Percentiles rank a stretch among this genome's conserved stretches.
phyloP scores from a whole-genome alignment of 805 yeast genomes.

The Yamadazyma phyllophila region DNA sequence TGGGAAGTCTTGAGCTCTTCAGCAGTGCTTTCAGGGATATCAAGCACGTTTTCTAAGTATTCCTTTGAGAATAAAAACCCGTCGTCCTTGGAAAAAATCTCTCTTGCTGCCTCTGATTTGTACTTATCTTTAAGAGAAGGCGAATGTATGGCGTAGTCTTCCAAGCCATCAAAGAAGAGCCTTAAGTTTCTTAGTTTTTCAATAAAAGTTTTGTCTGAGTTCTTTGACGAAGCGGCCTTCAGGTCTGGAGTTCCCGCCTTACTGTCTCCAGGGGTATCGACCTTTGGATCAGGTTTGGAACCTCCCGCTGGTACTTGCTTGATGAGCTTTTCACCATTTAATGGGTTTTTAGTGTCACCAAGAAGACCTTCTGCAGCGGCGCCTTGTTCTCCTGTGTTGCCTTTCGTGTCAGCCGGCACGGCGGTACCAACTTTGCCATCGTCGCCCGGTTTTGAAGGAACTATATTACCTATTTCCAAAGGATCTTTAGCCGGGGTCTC shows the following conservation, averaged over 20 bases:
- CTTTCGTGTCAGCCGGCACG: no score
- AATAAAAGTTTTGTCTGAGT: not conserved
- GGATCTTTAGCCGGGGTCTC: slow-evolving; percentile 7
- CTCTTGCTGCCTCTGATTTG: slow-evolving; percentile 41
- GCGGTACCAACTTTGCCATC: not conserved
- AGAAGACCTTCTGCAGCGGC: no score
- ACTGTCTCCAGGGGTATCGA: no score
- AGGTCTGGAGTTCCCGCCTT: no score
- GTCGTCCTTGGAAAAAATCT: slow-evolving; percentile 38
- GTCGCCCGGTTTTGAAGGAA: slow-evolving; percentile 3
- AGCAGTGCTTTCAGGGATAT: slow-evolving; percentile 33
- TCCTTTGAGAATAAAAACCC: slow-evolving; percentile 45
- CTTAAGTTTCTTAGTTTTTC: slow-evolving; percentile 20
- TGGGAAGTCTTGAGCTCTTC: slow-evolving; percentile 39
- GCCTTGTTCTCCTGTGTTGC: no score
- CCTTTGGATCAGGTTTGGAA: no score
- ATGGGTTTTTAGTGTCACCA: no score
- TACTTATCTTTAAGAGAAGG: slow-evolving; percentile 44
- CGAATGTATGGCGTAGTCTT: slow-evolving; percentile 33
- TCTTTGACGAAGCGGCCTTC: not conserved
- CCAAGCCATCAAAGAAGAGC: slow-evolving; percentile 32
- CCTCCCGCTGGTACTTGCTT: no score
- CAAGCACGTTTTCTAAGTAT: slow-evolving; percentile 44
- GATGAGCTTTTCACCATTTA: no score
- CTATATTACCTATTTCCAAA: slow-evolving; percentile 1